Percentiles rank a stretch among this genome's conserved stretches.
phyloP scores from a whole-genome alignment of 306 rosid genomes.

The Cucurbita argyrosperma region DNA sequence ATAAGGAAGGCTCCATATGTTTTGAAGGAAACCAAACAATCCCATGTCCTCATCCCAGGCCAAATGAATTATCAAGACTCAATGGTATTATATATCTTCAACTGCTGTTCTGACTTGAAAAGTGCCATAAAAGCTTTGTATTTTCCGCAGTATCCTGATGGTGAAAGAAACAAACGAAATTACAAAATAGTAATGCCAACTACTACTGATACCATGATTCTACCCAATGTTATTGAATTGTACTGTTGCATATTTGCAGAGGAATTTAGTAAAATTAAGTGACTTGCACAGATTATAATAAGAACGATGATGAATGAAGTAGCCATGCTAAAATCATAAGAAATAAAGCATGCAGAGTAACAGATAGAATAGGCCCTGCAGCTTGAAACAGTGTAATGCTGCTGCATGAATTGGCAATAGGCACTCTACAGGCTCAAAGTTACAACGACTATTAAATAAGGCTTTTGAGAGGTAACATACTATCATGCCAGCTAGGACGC shows the following conservation, averaged over 20 bases:
- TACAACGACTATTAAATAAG: no score
- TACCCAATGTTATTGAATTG: neutral
- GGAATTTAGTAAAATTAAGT: neutral
- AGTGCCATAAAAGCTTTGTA: neutral
- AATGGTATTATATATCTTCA: neutral
- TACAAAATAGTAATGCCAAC: neutral
- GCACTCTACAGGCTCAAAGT: no score
- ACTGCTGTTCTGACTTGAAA: neutral
- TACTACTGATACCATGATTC: neutral
- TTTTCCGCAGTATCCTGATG: neutral
- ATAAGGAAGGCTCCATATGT: neutral
- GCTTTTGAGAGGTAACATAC: no score
- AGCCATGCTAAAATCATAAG: neutral
- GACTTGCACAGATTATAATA: neutral
- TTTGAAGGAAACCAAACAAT: neutral
- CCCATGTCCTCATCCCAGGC: no score
- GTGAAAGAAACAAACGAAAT: neutral
- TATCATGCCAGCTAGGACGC: no score
- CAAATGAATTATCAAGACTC: no score
- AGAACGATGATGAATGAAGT: neutral
- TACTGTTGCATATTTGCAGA: neutral
- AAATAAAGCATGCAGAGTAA: neutral
- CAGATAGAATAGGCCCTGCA: neutral
- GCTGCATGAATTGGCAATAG: no score
- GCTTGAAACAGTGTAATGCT: neutral